These are phyloP conservation scores for Neurospora sp. DNA, from an alignment of 2,329 filamentous ascomycete species.

Conservation along the genomic window DNA sequence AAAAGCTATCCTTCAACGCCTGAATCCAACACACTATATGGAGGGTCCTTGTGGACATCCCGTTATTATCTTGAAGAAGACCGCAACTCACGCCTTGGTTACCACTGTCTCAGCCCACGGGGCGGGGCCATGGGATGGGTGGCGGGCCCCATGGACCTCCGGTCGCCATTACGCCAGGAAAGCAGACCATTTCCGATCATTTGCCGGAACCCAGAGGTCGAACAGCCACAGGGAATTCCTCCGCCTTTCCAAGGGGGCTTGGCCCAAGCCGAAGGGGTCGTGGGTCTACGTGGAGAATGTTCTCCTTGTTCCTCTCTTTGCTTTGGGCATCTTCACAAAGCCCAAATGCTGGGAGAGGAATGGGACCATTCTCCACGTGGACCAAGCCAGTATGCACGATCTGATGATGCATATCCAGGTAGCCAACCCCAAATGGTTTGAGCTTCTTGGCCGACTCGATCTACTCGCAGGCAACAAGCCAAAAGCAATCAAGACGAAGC, in stretches of 20 bases:
- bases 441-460: neutral
- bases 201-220: neutral
- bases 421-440: neutral
- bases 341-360: neutral
- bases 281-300: neutral
- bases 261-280: neutral
- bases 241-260: neutral
- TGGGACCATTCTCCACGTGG: fast-evolving
- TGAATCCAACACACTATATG: neutral
- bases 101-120: neutral
- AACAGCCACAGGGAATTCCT: neutral
- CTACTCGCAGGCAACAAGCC: no score
- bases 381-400: neutral
- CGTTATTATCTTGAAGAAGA: neutral
- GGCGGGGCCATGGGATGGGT: neutral
- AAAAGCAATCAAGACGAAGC: neutral
- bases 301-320: neutral
- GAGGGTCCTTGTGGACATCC: neutral
- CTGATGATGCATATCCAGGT: neutral
- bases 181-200: no score
- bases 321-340: no score
- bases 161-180: no score
- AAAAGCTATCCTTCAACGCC: neutral
- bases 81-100: neutral
- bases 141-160: neutral